A percentile compares a stretch with the other conserved stretches of the same genome.
Evolutionary conservation across 192 early-diverging fungal genomes (phyloP).

Genomic region (Phycomyces blakesleeanus): DNA sequence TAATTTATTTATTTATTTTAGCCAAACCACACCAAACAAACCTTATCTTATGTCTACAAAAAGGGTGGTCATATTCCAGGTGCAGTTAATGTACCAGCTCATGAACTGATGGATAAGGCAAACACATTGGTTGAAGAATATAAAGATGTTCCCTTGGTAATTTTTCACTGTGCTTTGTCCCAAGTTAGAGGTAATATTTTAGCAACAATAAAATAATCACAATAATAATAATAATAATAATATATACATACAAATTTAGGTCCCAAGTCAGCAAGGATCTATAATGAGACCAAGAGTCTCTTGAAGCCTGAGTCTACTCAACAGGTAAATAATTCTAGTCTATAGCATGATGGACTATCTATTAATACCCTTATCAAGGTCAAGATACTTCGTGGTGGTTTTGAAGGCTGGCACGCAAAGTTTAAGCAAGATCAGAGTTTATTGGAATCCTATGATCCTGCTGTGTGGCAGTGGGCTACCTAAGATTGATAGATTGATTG

Average conservation of each 20-base stretch:
- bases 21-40: neutral
- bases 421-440: slow-evolving; percentile 54
- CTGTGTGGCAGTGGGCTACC: slow-evolving; percentile 40
- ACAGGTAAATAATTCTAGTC: slow-evolving; percentile 11
- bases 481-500: neutral
- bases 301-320: slow-evolving; percentile 22
- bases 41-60: neutral
- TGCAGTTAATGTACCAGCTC: slow-evolving; percentile 70
- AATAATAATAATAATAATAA: neutral
- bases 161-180: slow-evolving; percentile 87
- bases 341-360: neutral
- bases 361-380: slow-evolving; percentile 39
- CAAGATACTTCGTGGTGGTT: slow-evolving; percentile 61
- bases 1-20: no score
- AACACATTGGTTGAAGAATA: slow-evolving; percentile 48
- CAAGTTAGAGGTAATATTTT: slow-evolving; percentile 61
- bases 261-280: slow-evolving; percentile 60
- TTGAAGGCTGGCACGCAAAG: slow-evolving; percentile 58
- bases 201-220: neutral
- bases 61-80: slow-evolving; percentile 80
- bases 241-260: slow-evolving; percentile 1
- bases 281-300: slow-evolving; percentile 43
- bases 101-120: slow-evolving; percentile 48
- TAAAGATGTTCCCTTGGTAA: slow-evolving; percentile 54
- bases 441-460: slow-evolving; percentile 54